A percentile compares a stretch with the other conserved stretches of the same genome.
phyloP scores from a whole-genome alignment of 164 flowering plant species.

The Stephania yunnanensis region DNA sequence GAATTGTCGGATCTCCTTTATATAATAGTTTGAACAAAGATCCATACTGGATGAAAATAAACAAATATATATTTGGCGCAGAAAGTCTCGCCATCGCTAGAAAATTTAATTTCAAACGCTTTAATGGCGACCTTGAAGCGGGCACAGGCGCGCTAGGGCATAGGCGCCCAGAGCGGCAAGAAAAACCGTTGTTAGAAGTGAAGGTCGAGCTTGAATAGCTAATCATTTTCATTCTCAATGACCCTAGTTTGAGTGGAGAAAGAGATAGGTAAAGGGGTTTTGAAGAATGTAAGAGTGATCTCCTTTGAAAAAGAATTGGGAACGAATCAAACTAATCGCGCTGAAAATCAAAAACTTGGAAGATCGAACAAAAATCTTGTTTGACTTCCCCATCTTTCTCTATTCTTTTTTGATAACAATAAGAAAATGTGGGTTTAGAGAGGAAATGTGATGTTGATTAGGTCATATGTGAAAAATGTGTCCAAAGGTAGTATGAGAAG shows the following conservation, averaged over 20 bases:
- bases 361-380: not conserved
- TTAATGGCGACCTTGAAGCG: conserved; percentile 90
- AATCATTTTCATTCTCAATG: conserved; percentile 79
- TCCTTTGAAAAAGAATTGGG: conserved; percentile 49
- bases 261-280: conserved; percentile 41
- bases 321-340: conserved; percentile 25
- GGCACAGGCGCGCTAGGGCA: conserved; percentile 94
- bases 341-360: conserved; percentile 47
- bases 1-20: too few relatives aligned
- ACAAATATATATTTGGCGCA: conserved; percentile 50
- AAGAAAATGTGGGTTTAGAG: too few relatives aligned
- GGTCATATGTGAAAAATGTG: too few relatives aligned
- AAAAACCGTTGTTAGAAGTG: conserved; percentile 89
- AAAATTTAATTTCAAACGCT: conserved; percentile 89
- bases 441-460: too few relatives aligned
- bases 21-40: too few relatives aligned
- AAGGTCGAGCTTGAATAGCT: conserved; percentile 96
- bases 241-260: conserved; percentile 82
- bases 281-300: conserved; percentile 48
- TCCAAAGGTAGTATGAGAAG: too few relatives aligned
- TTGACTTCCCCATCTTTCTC: too few relatives aligned
- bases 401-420: too few relatives aligned
- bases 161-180: conserved; percentile 94
- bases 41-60: too few relatives aligned
- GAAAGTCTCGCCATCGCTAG: conserved; percentile 39